Evolutionary conservation across 352 stramenopile species (phyloP).

Genomic region (Sclerospora graminicola): DNA sequence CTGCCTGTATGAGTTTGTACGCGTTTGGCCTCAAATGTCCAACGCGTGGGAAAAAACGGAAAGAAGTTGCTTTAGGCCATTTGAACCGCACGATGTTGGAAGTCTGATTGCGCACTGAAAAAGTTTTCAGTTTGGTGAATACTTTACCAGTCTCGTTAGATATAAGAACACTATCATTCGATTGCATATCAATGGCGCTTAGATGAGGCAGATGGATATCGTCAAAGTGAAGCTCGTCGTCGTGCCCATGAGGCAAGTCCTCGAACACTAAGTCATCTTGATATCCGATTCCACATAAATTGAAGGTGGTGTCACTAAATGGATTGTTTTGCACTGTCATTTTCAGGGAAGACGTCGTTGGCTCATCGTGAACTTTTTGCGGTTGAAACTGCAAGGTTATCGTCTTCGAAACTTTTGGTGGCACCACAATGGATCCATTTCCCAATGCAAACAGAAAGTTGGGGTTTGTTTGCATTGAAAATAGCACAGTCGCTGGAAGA

Average conservation of each 20-base stretch:
- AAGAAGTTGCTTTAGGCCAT: no score
- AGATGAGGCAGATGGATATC: slow-evolving; percentile 52
- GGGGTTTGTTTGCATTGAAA: slow-evolving; percentile 71
- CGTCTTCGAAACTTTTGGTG: slow-evolving; percentile 48
- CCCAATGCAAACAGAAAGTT: slow-evolving; percentile 66
- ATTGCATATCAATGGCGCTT: background rate
- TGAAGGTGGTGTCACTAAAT: slow-evolving; percentile 81
- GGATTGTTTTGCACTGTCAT: slow-evolving; percentile 87
- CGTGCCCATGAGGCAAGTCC: slow-evolving; percentile 59
- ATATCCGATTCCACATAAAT: slow-evolving; percentile 64
- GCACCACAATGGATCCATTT: slow-evolving; percentile 72
- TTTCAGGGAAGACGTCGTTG: slow-evolving; percentile 40
- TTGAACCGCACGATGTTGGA: no score
- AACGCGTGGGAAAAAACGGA: no score
- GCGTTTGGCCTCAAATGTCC: slow-evolving; percentile 57
- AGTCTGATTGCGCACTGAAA: no score
- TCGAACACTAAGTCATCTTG: slow-evolving; percentile 83
- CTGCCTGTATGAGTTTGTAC: slow-evolving; percentile 64
- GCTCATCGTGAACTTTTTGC: slow-evolving; percentile 58
- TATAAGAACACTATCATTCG: no score
- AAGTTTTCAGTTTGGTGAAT: no score
- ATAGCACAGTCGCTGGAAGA: slow-evolving; percentile 85
- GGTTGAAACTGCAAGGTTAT: slow-evolving; percentile 80
- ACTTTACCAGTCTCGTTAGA: no score
- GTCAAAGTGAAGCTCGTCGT: slow-evolving; percentile 82